These are phyloP conservation scores for Striga asiatica DNA, from an alignment of 257 asterid genomes.

Conservation along the genomic window DNA sequence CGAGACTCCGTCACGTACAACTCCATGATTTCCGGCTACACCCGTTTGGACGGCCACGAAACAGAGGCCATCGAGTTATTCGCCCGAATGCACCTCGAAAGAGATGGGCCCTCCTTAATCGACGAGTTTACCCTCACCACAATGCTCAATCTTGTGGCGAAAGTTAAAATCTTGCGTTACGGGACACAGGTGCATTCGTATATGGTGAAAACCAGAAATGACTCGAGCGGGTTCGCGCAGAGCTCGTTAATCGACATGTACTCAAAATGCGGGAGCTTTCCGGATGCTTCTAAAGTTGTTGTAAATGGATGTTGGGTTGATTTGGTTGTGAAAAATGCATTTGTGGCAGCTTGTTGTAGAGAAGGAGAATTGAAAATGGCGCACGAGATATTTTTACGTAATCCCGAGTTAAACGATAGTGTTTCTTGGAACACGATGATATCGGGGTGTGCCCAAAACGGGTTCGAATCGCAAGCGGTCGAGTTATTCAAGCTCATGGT, in stretches of 20 bases:
- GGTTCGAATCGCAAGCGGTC: conserved; percentile 46
- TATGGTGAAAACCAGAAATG: conserved; percentile 72
- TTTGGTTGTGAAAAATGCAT: conserved; percentile 58
- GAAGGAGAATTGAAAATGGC: conserved; percentile 71
- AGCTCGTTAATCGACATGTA: conserved; percentile 86
- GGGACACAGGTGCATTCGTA: conserved; percentile 67
- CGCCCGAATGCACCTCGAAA: conserved; percentile 37
- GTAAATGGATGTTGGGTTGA: conserved; percentile 35
- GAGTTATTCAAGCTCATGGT: conserved; percentile 48
- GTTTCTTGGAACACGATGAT: conserved; percentile 90
- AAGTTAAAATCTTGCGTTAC: conserved; percentile 27
- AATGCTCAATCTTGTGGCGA: conserved; percentile 61
- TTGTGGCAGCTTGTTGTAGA: conserved; percentile 79
- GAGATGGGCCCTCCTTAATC: conserved; percentile 19
- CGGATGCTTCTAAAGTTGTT: conserved; percentile 42
- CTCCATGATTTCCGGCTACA: conserved; percentile 58
- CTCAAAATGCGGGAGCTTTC: conserved; percentile 64
- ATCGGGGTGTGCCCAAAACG: conserved; percentile 57
- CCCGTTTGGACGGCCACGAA: conserved; percentile 36
- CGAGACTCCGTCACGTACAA: conserved; percentile 68
- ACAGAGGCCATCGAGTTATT: conserved; percentile 41
- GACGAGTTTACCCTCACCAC: conserved; percentile 77
- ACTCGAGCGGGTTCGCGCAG: conserved; percentile 45
- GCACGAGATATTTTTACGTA: conserved; percentile 29
- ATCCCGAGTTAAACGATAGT: conserved; percentile 42